Evolutionary conservation across 2,329 filamentous ascomycete species (phyloP), one percentile per base, ranked within the genome.

Genomic region (Herpotrichia juniperi): DNA sequence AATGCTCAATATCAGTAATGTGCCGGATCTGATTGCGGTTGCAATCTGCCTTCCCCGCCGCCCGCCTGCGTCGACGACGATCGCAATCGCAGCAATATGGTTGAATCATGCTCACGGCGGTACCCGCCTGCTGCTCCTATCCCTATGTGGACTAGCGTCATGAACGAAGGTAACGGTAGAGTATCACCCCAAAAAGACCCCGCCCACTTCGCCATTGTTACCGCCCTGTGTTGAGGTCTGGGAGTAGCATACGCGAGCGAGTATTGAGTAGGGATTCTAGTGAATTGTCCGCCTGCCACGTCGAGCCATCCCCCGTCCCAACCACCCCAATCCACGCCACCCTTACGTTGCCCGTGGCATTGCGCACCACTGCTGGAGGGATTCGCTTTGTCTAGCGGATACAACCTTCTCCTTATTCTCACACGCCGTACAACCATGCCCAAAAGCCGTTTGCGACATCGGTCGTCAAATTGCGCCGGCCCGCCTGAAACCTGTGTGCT

Each of bases 341-440:
- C 59, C 64, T 67, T 67, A 59, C 64, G 50, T 66, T 62, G 46
- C 60, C n/a, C 53, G 59, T 54, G 51, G 54, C 57, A 60, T 56
- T 53, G 54, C 56, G 56, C 61, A 58, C 60, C 56, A 62, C 51
- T 56, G 51, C 61, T 64, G 66, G 61, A 65, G 59, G 52, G 66
- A 65, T 68, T 63, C 66, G 52, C 61, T 58, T 61, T 59, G 8
- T 60, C 46, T 72, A 72, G 69, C 66, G 67, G 67, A 74, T 74
- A 72, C 65, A 71, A 74, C 72, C 68, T 62, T 69, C 63, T 68
- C 63, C 60, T 55, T 67, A 57, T 63, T 59, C 61, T 66, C 62
- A 59, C 64, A 59, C 65, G 60, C 66, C 66, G 69, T 74, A 71
- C 67, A 61, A 74, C 71, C 65, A 74, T 73, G 71, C 66, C 65